These are phyloP conservation scores for Sporothrix mexicana DNA, from an alignment of 2,329 filamentous ascomycete species.

Conservation along the genomic window DNA sequence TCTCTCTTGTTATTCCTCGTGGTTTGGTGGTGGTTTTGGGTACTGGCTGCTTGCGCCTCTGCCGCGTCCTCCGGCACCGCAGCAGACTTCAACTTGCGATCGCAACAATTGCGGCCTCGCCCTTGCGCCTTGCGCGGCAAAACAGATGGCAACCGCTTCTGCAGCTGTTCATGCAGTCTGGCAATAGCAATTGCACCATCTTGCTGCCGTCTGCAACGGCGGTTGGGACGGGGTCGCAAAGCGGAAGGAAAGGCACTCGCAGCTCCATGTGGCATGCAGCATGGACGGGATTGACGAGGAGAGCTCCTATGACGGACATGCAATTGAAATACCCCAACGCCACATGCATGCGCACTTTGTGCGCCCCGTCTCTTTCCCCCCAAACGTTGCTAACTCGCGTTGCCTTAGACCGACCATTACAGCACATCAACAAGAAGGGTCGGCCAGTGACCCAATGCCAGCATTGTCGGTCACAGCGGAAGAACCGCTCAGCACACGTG, in stretches of 20 bases:
- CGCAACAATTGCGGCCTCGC: slow-evolving; percentile 21
- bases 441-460: slow-evolving; percentile 96
- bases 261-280: not conserved
- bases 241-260: not conserved
- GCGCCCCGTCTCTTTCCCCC: not conserved
- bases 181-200: slow-evolving; percentile 1
- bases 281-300: not conserved
- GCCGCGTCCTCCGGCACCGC: slow-evolving; percentile 7
- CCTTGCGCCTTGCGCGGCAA: slow-evolving; percentile 24
- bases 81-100: not conserved
- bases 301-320: too few species aligned
- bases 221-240: not conserved
- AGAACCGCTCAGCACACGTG: slow-evolving; percentile 91
- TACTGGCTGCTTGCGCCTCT: not conserved
- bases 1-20: not conserved
- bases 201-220: not conserved
- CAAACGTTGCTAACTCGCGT: slow-evolving; percentile 22
- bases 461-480: slow-evolving; percentile 94
- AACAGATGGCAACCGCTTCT: not conserved
- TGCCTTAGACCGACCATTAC: slow-evolving; percentile 78
- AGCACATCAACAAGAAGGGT: slow-evolving; percentile 97
- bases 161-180: slow-evolving; percentile 2
- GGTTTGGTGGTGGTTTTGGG: not conserved
- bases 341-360: not conserved
- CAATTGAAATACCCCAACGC: too few species aligned